phyloP scores from a whole-genome alignment of 768 basidiomycete species.

The Rubroboletus satanas region DNA sequence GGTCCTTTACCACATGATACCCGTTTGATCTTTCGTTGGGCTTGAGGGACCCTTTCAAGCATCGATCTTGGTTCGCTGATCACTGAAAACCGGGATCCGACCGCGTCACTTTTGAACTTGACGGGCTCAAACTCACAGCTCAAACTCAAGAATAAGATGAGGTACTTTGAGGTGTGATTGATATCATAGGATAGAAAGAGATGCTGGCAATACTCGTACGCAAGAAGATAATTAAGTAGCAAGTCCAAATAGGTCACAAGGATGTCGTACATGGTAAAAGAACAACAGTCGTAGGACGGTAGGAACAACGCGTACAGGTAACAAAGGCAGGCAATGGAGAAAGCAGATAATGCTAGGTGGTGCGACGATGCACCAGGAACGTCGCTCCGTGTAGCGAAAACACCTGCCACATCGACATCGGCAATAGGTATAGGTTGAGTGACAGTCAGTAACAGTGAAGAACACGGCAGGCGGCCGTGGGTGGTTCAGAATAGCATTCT shows the following conservation, averaged over 20 bases:
- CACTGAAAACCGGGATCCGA: no score
- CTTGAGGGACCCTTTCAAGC: no score
- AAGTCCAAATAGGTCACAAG: constrained; percentile 3
- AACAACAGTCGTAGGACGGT: constrained; percentile 3
- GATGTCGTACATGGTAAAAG: constrained; percentile 17
- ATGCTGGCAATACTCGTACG: constrained; percentile 14
- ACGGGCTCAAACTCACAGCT: no score
- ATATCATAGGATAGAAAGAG: constrained; percentile 1
- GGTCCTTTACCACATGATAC: background rate
- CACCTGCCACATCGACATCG: background rate
- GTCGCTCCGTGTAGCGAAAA: background rate
- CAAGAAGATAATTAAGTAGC: constrained; percentile 21
- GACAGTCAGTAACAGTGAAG: background rate
- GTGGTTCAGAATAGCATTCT: constrained; percentile 3
- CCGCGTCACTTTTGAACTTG: background rate
- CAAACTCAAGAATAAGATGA: background rate
- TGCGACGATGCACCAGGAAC: background rate
- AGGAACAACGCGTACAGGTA: background rate
- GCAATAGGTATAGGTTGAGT: constrained; percentile 5
- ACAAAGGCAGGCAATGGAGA: background rate
- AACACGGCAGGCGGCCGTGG: background rate
- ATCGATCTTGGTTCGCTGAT: background rate
- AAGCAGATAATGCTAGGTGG: background rate
- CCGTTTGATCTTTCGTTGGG: background rate
- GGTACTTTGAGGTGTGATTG: background rate